Conservation (phyloP, 805 yeast species). For the Cyberlindnera xishuangbannaensis region DNA sequence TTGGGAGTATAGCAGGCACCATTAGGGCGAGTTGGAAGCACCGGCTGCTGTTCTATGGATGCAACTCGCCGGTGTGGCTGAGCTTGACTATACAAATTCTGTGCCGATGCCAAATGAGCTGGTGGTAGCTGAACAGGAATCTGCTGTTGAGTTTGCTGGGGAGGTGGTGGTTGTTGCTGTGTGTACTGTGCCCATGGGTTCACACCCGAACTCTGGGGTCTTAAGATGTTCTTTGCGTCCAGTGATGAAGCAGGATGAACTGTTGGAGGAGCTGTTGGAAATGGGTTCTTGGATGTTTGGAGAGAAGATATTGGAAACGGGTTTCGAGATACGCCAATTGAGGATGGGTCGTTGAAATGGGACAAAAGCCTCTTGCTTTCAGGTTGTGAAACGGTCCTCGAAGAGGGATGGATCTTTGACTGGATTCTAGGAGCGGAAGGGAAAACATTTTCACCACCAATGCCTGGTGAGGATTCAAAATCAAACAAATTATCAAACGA, state of each 20-base stretch:
- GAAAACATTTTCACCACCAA: no score
- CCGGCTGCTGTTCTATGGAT: not conserved
- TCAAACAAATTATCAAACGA: conserved; percentile 20
- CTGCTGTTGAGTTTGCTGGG: conserved; percentile 2
- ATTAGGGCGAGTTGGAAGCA: not conserved
- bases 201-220: conserved; percentile 19
- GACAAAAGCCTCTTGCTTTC: no score
- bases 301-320: conserved; percentile 18
- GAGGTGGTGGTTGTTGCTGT: conserved; percentile 1
- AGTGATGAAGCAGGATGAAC: no score
- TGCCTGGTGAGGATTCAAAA: no score
- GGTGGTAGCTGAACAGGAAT: not conserved
- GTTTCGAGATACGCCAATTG: conserved; percentile 11
- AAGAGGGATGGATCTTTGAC: no score
- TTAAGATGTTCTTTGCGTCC: conserved; percentile 7
- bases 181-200: conserved; percentile 14
- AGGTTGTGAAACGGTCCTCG: no score
- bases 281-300: not conserved
- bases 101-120: no score
- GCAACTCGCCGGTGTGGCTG: not conserved
- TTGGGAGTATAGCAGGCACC: not conserved
- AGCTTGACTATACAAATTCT: no score
- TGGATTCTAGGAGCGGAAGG: not conserved
- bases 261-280: no score
- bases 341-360: no score